Conservation (phyloP, 495 filamentous ascomycete species). For the Aspergillus kassunensis region DNA sequence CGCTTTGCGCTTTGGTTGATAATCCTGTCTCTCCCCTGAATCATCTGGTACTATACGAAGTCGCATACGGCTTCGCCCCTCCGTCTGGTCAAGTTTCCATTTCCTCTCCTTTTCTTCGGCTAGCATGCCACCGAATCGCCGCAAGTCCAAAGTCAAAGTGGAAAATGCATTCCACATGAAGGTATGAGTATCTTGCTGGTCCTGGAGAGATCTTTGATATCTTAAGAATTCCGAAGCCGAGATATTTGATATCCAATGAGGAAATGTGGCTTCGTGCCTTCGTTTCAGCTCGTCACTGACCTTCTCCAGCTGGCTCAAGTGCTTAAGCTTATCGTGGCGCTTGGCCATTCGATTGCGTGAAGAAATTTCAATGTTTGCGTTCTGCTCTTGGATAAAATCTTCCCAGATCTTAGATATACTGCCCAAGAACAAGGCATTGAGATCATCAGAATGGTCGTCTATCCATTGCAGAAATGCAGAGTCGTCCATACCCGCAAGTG, state of each 20-base stretch:
- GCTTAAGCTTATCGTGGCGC: conserved; percentile 74
- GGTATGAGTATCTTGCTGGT: conserved; percentile 79
- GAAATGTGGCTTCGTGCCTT: conserved; percentile 77
- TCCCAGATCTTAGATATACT: conserved; percentile 79
- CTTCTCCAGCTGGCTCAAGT: conserved; percentile 67
- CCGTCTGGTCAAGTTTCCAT: conserved; percentile 92
- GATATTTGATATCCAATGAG: conserved; percentile 91
- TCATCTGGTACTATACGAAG: conserved; percentile 77
- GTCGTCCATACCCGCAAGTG: conserved; percentile 81
- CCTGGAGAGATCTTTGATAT: conserved; percentile 80
- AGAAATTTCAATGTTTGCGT: conserved; percentile 67
- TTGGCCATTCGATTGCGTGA: conserved; percentile 63
- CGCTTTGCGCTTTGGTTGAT: conserved; percentile 78
- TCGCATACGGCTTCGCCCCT: conserved; percentile 93
- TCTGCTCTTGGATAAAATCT: conserved; percentile 75
- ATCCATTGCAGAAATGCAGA: conserved; percentile 83
- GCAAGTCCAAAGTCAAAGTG: conserved; percentile 68
- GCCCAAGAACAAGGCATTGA: conserved; percentile 76
- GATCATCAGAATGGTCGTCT: conserved; percentile 73
- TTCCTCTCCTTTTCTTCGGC: conserved; percentile 60
- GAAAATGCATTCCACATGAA: conserved; percentile 71
- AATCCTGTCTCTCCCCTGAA: conserved; percentile 62
- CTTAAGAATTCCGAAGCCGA: conserved; percentile 88
- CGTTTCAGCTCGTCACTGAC: conserved; percentile 65
- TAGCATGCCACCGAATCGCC: conserved; percentile 73